Evolutionary conservation across 2,329 filamentous ascomycete species (phyloP), one percentile per base, ranked within the genome.

Genomic region (Trichoderma sp.): DNA sequence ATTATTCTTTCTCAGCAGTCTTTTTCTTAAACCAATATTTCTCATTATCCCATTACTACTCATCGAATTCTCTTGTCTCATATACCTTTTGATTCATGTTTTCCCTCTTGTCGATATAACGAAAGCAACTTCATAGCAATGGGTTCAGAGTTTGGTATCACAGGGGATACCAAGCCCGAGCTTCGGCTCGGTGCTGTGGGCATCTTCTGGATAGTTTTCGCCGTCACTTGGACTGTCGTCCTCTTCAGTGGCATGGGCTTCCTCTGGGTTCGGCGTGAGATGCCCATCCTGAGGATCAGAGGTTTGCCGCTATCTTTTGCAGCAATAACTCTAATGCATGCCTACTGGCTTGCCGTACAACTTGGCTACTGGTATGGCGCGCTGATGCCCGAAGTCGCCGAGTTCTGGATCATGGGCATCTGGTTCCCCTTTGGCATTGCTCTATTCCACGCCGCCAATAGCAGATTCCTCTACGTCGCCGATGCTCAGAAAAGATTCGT

Each of bases 371-470:
- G 77, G 24, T 77, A 81, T 64, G 79, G 78, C 2, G 77, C 81
- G 2, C 70, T 83, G 1, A 78, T 80, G 63, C 85, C 87, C 0
- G 86, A 86, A 64, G 79, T 83, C 24, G 81, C 82, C 19, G 87
- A 90, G 77, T 91, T 84, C 76, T 91, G 88, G 87, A 83, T 89
- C 77, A 91, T 91, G 89, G 85, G 86, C 71, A 81, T 88, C 68
- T 89, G 87, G 76, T 80, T 91, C 3, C 89, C 89, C 13, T 84
- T 88, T 59, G 89, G 89, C 29, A 87, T 91, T 67, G 88, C 87
- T 8, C 79, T 91, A 5, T 91, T 91, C 75, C 88, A 91, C 74
- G 88, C 87, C 27, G 86, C 86, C 70, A 89, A 90, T 75, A 85
- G 82, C 73, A 86, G 87, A 68, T 87, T 91, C 65, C 82, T 89